A percentile compares a stretch with the other conserved stretches of the same genome.
These are phyloP conservation scores for Lentinula sp. DNA, from an alignment of 768 basidiomycete species.

Conservation along the genomic window DNA sequence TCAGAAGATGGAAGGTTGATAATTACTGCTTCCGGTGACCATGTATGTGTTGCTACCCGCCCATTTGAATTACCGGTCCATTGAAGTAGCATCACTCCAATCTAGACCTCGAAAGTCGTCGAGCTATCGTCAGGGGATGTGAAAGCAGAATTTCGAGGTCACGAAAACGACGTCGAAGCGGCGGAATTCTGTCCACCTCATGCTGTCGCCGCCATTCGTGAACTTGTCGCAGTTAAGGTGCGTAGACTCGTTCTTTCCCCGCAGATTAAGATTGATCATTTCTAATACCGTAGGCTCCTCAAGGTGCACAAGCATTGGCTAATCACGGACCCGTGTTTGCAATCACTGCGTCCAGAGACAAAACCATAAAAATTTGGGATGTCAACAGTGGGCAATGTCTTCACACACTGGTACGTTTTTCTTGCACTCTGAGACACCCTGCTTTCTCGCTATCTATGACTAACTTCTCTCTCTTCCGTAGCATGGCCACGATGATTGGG, in stretches of 20 bases:
- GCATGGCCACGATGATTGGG: constrained; percentile 65
- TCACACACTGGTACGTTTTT: constrained; percentile 41
- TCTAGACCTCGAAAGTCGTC: constrained; percentile 58
- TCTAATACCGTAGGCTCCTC: constrained; percentile 8
- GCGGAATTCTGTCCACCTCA: constrained; percentile 60
- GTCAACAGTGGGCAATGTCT: constrained; percentile 57
- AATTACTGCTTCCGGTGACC: constrained; percentile 61
- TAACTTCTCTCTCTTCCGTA: constrained; percentile 8
- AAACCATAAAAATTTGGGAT: constrained; percentile 73
- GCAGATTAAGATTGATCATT: constrained; percentile 5
- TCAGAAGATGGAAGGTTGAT: constrained; percentile 50
- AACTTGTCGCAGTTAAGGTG: constrained; percentile 53
- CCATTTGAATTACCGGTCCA: not conserved
- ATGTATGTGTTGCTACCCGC: constrained; percentile 32
- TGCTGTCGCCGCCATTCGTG: constrained; percentile 53
- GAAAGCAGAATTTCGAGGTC: constrained; percentile 63
- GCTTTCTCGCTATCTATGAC: not conserved
- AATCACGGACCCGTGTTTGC: constrained; percentile 35
- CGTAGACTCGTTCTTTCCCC: not conserved
- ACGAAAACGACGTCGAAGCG: constrained; percentile 65
- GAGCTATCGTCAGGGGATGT: constrained; percentile 54
- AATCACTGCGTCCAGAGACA: constrained; percentile 70
- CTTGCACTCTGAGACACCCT: not conserved
- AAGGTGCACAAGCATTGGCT: constrained; percentile 15
- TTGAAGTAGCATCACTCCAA: not conserved